Conservation (phyloP, 495 filamentous ascomycete species). For the Penicillium dipodomyicola region DNA sequence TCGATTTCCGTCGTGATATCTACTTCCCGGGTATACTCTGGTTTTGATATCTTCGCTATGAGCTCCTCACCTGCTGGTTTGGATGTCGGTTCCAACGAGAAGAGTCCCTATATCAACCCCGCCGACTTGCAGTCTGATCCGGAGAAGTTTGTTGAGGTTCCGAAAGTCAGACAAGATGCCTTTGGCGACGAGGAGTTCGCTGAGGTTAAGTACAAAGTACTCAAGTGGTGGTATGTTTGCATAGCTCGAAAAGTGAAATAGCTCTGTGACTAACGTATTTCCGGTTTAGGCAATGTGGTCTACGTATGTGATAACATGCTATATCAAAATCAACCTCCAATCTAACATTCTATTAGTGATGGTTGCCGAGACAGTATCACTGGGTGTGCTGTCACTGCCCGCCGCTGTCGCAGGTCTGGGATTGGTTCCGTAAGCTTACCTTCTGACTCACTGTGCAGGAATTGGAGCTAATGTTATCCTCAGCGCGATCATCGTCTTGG, state of each 20-base stretch:
- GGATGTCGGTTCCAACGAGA: conserved; percentile 5
- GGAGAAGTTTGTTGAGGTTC: conserved; percentile 20
- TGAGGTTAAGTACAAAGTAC: conserved; percentile 42
- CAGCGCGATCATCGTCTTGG: conserved; percentile 62
- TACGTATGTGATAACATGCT: conserved; percentile 27
- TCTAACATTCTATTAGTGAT: conserved; percentile 41
- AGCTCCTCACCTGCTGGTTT: conserved; percentile 7
- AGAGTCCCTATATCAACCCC: conserved; percentile 10
- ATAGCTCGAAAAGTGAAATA: neutral
- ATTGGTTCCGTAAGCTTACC: conserved; percentile 48
- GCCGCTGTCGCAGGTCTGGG: conserved; percentile 62
- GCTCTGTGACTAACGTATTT: neutral
- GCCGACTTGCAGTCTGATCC: conserved; percentile 15
- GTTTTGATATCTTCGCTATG: conserved; percentile 10
- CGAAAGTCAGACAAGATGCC: conserved; percentile 31
- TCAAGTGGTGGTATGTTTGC: conserved; percentile 44
- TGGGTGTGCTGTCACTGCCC: conserved; percentile 67
- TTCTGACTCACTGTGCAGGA: neutral
- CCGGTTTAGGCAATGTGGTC: conserved; percentile 40
- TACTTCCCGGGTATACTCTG: neutral
- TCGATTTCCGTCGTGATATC: neutral
- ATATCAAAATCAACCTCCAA: neutral
- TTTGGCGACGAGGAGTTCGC: conserved; percentile 43
- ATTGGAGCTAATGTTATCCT: conserved; percentile 10
- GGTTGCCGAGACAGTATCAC: conserved; percentile 71